phyloP scores from a whole-genome alignment of 306 rosid species.

The Gastrolobium bilobum region DNA sequence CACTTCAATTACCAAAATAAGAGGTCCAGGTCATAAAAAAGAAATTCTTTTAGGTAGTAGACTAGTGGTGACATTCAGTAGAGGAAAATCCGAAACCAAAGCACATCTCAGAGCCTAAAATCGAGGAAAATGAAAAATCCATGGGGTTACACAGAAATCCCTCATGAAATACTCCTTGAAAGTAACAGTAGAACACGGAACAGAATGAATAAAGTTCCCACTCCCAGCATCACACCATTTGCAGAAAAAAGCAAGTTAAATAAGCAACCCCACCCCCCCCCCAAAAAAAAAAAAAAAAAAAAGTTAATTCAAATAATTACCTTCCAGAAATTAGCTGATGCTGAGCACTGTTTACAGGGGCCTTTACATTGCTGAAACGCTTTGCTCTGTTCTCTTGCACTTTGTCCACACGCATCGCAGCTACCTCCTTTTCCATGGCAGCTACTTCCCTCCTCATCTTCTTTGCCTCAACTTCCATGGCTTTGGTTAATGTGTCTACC shows the following conservation, averaged over 20 bases:
- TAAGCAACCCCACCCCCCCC: neutral
- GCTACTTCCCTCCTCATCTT: conserved; percentile 99
- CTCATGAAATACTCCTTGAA: neutral
- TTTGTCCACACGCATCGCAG: conserved; percentile 98
- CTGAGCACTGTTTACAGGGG: conserved; percentile 78
- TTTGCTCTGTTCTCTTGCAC: conserved; percentile 91
- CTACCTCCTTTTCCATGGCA: conserved; percentile 97
- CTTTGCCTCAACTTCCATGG: conserved; percentile 99
- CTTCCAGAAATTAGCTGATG: conserved; percentile 92
- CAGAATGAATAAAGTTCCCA: no score
- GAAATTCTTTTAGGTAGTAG: neutral
- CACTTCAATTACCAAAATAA: neutral
- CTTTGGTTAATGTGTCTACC: conserved; percentile 97
- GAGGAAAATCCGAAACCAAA: conserved; percentile 5
- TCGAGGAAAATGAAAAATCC: conserved; percentile 6
- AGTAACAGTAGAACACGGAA: conserved; percentile 22
- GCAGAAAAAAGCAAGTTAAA: conserved; percentile 20
- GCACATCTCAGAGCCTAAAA: neutral
- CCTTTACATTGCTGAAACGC: conserved; percentile 78
- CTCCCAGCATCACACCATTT: conserved; percentile 8
- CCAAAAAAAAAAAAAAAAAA: no score
- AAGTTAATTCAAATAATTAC: conserved; percentile 49
- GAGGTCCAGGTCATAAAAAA: neutral
- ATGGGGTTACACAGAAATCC: neutral
- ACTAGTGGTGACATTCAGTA: neutral